A percentile compares a stretch with the other conserved stretches of the same genome.
phyloP scores from a whole-genome alignment of 2,329 filamentous ascomycete genomes.

The Aspergillus sclerotialis region DNA sequence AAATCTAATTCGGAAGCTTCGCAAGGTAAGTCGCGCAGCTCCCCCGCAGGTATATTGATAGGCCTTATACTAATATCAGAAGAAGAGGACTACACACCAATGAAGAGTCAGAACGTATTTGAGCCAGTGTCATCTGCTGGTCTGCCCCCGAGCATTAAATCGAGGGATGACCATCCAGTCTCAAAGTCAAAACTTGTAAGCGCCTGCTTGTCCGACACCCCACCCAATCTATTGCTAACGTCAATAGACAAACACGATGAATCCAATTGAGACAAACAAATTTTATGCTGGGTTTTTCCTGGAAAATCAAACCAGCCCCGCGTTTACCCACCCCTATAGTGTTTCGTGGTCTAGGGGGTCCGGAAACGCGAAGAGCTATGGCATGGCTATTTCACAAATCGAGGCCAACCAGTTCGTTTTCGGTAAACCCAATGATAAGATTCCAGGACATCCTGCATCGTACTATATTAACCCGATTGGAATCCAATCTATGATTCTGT shows the following conservation, averaged over 20 bases:
- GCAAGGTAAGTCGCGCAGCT: too few species aligned
- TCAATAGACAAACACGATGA: slow-evolving; percentile 19
- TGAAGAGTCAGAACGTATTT: slow-evolving; percentile 40
- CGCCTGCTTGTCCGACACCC: not conserved
- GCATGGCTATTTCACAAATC: slow-evolving; percentile 68
- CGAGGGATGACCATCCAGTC: slow-evolving; percentile 37
- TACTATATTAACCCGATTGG: slow-evolving; percentile 79
- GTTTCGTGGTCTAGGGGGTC: slow-evolving; percentile 60
- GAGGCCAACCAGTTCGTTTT: slow-evolving; percentile 61
- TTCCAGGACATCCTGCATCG: slow-evolving; percentile 50
- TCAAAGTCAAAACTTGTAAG: slow-evolving; percentile 33
- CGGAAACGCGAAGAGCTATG: slow-evolving; percentile 62
- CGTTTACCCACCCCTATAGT: slow-evolving; percentile 71
- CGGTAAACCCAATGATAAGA: slow-evolving; percentile 48
- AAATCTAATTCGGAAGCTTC: too few species aligned
- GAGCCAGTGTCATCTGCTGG: slow-evolving; percentile 31
- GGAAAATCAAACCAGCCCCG: slow-evolving; percentile 59
- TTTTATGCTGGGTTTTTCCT: slow-evolving; percentile 79
- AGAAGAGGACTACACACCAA: too few species aligned
- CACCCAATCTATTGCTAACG: slow-evolving; percentile 7
- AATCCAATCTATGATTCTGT: slow-evolving; percentile 73
- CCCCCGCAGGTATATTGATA: too few species aligned
- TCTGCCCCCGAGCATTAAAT: slow-evolving; percentile 31
- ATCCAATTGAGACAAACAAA: slow-evolving; percentile 42
- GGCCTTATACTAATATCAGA: too few species aligned